Percentiles rank a stretch among this genome's conserved stretches.
Conservation (phyloP, 2,329 filamentous ascomycete species). For the Epicoccum sorghinum region DNA sequence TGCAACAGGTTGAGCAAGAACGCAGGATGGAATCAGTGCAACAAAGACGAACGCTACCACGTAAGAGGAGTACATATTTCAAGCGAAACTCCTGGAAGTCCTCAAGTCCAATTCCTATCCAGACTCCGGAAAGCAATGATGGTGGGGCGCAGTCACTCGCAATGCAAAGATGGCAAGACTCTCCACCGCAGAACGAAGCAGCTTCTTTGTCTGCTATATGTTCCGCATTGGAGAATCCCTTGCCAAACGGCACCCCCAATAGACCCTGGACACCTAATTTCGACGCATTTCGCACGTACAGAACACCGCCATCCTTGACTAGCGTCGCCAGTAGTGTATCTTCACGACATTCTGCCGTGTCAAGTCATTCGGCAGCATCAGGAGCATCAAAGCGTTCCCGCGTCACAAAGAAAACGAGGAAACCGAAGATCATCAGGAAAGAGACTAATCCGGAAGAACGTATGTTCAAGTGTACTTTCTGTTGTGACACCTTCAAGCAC, state of each 20-base stretch:
- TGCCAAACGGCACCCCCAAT: slow-evolving; percentile 11
- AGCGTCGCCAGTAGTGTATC: slow-evolving; percentile 51
- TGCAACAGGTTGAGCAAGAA: slow-evolving; percentile 16
- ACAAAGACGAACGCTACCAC: slow-evolving; percentile 9
- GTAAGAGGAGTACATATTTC: slow-evolving; percentile 16
- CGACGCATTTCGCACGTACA: slow-evolving; percentile 34
- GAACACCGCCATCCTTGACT: slow-evolving; percentile 53
- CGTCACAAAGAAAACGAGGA: slow-evolving; percentile 10
- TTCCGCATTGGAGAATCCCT: slow-evolving; percentile 56
- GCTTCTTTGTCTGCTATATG: slow-evolving; percentile 67
- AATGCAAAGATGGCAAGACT: slow-evolving; percentile 69
- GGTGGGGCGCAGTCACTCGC: slow-evolving; percentile 37
- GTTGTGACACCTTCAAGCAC: slow-evolving; percentile 38
- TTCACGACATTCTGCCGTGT: slow-evolving; percentile 56
- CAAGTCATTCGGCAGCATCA: slow-evolving; percentile 62
- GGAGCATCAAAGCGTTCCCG: slow-evolving; percentile 57
- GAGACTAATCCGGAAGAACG: slow-evolving; percentile 13
- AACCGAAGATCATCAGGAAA: slow-evolving; percentile 1
- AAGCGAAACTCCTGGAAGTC: slow-evolving; percentile 5
- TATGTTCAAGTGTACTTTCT: slow-evolving; percentile 38
- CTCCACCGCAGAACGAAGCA: slow-evolving; percentile 69
- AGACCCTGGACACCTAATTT: slow-evolving; percentile 31
- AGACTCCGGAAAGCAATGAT: slow-evolving; percentile 8
- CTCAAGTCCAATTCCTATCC: slow-evolving; percentile 11
- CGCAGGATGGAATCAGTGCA: slow-evolving; percentile 7